Base-by-base conservation (phyloP, 805 yeast genomes). In the Candida khao-thaluensis region DNA sequence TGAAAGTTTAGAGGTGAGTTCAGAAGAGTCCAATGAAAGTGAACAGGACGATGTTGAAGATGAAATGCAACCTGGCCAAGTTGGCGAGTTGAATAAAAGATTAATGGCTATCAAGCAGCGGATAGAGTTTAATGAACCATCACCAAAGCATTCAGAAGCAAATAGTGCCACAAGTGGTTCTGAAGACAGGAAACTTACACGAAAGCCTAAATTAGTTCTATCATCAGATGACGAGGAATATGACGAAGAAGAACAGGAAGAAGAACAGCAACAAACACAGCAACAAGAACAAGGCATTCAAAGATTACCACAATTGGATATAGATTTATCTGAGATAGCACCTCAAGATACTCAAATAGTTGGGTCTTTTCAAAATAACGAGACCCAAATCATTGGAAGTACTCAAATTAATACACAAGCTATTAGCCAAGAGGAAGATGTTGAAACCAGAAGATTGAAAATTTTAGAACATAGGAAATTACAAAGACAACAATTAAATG, bases 281-380 rank as follows among this genome's bases (percentile, higher is more conserved):
- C 26, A 15, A 20, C 12, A 31, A 10, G 24, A 10, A 10, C 24
- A 7, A 22, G 10, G 7, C 10, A 22, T 8, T 22, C 27, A 33
- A 16, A 21, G 36, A 23, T 55, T 67, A 15, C 73, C 72, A 1
- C 72, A 68, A 43, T 51, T 67, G 32, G 54, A 44, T 5, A 30
- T 52, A 3, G 57, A 54, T 37, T 49, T 32, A 25, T 41, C 35
- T 26, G 54, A 49, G 12, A 47, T 44, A 26, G 35, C 16, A 16
- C 40, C 40, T 14, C 17, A 35, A 25, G 33, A 21, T 10, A 29
- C 34, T 9, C 38, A 34, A 35, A 15, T 22, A 15, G 37, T 20
- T 22, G 24, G 10, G 7, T 22, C 10, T 22, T 8, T 8, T 22
- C 24, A 22, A 22, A 22, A 22, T 10, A 22, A 22, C 7, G 20